Conservation (phyloP, 495 filamentous ascomycete genomes). For the Penicillium crystallinum region DNA sequence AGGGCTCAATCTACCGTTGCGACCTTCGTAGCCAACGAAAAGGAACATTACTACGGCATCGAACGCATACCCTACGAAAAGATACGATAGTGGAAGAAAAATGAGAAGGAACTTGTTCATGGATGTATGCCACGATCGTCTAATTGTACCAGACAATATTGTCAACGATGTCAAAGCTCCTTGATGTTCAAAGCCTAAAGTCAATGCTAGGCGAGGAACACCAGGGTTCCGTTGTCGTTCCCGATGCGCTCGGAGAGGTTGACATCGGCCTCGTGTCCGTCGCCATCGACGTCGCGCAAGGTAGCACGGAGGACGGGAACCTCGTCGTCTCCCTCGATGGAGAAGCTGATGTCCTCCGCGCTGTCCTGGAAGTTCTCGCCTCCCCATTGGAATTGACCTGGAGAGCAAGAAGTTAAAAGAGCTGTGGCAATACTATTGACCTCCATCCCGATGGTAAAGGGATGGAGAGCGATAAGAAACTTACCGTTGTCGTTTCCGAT, state of each 20-base stretch:
- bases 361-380: conserved; percentile 34
- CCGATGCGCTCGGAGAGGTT: conserved; percentile 41
- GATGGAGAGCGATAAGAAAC: neutral
- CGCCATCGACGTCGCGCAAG: conserved; percentile 21
- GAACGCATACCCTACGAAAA: too few species aligned
- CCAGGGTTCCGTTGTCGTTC: conserved; percentile 34
- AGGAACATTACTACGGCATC: too few species aligned
- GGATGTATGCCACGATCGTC: neutral
- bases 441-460: too few species aligned
- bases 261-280: conserved; percentile 25
- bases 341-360: conserved; percentile 36
- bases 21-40: too few species aligned
- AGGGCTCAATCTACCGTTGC: too few species aligned
- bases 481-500: conserved; percentile 46
- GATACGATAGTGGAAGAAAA: too few species aligned
- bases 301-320: conserved; percentile 38
- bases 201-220: conserved; percentile 13
- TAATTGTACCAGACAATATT: neutral
- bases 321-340: conserved; percentile 33
- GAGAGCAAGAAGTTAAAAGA: neutral
- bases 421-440: neutral
- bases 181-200: neutral
- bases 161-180: too few species aligned
- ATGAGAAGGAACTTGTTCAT: neutral
- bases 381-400: conserved; percentile 45